Conservation (phyloP, 1,139 yeast genomes). For the Pichia sp. region DNA sequence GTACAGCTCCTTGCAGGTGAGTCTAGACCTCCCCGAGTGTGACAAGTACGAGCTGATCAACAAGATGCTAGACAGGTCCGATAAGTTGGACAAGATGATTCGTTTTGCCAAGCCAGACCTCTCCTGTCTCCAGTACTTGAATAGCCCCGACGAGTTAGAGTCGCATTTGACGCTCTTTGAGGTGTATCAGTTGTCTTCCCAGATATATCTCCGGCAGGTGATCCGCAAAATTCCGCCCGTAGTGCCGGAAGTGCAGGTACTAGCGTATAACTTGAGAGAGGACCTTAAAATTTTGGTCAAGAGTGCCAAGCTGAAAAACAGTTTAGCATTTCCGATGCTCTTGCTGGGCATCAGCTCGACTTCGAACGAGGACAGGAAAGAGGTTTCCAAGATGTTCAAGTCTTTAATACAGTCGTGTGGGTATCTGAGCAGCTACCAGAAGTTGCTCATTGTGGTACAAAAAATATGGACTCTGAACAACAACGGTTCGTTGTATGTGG, state of each 20-base stretch:
- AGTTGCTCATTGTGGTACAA: slow-evolving; percentile 23
- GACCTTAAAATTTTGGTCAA: slow-evolving; percentile 36
- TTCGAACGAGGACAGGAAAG: slow-evolving; percentile 35
- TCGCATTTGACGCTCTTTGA: slow-evolving; percentile 49
- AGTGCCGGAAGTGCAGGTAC: slow-evolving; percentile 40
- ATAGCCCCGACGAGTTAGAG: slow-evolving; percentile 42
- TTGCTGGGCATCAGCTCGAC: slow-evolving; percentile 48
- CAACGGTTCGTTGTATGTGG: slow-evolving; percentile 23
- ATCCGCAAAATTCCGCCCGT: slow-evolving; percentile 45
- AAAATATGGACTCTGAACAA: slow-evolving; percentile 25
- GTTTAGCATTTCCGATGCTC: slow-evolving; percentile 48
- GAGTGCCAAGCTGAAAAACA: slow-evolving; percentile 44
- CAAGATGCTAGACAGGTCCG: slow-evolving; percentile 20
- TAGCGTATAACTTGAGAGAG: slow-evolving; percentile 26
- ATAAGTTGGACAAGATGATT: slow-evolving; percentile 36
- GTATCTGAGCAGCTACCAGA: slow-evolving; percentile 27
- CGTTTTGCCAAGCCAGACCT: slow-evolving; percentile 41
- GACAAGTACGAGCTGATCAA: slow-evolving; percentile 22
- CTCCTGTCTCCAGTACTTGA: slow-evolving; percentile 36
- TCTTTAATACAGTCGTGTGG: slow-evolving; percentile 27
- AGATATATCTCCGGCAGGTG: slow-evolving; percentile 44
- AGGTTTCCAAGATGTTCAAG: slow-evolving; percentile 39
- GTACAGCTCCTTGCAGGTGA: slow-evolving; percentile 19
- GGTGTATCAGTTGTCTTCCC: slow-evolving; percentile 45
- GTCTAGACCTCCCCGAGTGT: slow-evolving; percentile 22